Evolutionary conservation across 441 rosid genomes (phyloP).

Genomic region (Euphorbia corollata): DNA sequence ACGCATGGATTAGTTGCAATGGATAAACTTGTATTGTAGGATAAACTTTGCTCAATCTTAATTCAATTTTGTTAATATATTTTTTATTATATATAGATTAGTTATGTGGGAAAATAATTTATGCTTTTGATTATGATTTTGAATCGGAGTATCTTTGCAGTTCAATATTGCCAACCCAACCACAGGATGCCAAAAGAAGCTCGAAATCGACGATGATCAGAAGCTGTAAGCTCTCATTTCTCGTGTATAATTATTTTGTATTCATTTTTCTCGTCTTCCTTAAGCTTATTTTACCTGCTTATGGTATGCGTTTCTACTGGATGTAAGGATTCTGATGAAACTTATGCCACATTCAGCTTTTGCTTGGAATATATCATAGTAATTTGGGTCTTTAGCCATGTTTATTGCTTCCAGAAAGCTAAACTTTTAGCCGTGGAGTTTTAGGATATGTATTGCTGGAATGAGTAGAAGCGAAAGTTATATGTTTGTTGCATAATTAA

Average conservation of each 20-base stretch:
- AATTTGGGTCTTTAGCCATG: background rate
- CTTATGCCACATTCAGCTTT: background rate
- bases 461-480: background rate
- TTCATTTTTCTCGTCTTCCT: background rate
- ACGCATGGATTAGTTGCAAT: no score
- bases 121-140: background rate
- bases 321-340: background rate
- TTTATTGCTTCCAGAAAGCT: background rate
- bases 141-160: slow-evolving; percentile 19
- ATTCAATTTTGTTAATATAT: no score
- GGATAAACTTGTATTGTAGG: no score
- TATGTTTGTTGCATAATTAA: background rate
- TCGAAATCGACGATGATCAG: slow-evolving; percentile 58
- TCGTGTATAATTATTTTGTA: background rate
- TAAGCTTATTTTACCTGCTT: background rate
- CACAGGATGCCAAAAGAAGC: slow-evolving; percentile 66
- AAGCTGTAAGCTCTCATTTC: slow-evolving; percentile 34
- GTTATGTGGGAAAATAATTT: no score
- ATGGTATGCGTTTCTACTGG: background rate
- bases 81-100: no score
- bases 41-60: no score
- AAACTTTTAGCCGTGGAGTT: background rate
- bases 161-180: slow-evolving; percentile 53
- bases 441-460: background rate
- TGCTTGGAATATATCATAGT: background rate